phyloP scores from a whole-genome alignment of 305 asterid species.

The Rubia balearica region DNA sequence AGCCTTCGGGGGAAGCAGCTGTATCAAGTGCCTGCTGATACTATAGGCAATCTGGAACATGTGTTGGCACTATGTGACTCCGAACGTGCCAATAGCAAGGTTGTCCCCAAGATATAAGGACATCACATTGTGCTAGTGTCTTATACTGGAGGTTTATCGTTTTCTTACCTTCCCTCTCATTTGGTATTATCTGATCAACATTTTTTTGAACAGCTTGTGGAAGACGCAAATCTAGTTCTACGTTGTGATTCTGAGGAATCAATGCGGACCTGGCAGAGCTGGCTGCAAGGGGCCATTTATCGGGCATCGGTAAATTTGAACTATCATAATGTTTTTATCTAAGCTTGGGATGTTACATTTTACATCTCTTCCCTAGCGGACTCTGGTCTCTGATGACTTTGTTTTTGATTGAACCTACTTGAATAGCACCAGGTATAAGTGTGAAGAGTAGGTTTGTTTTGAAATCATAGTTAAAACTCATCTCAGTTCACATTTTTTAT shows the following conservation, averaged over 20 bases:
- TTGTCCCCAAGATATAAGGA: constrained; percentile 19
- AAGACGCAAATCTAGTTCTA: constrained; percentile 71
- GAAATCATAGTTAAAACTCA: background rate
- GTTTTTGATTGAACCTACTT: background rate
- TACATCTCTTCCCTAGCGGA: constrained; percentile 1
- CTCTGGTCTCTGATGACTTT: background rate
- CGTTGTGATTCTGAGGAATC: constrained; percentile 67
- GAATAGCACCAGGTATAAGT: background rate
- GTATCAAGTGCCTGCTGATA: constrained; percentile 66
- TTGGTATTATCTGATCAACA: constrained; percentile 10
- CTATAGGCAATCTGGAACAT: constrained; percentile 56
- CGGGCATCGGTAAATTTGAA: constrained; percentile 64
- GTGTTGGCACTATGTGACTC: constrained; percentile 71
- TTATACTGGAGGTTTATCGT: constrained; percentile 4
- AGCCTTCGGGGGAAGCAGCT: constrained; percentile 87
- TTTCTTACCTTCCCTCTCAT: background rate
- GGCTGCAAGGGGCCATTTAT: constrained; percentile 82
- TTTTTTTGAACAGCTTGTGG: constrained; percentile 43
- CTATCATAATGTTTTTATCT: background rate
- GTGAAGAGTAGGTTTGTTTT: background rate
- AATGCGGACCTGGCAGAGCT: constrained; percentile 69
- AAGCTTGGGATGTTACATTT: background rate
- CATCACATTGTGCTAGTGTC: constrained; percentile 1
- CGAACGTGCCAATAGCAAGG: constrained; percentile 57
- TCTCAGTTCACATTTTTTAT: background rate